A percentile compares a stretch with the other conserved stretches of the same genome.
phyloP scores from a whole-genome alignment of 202 grass and related monocot species.

The Panicum hallii region DNA sequence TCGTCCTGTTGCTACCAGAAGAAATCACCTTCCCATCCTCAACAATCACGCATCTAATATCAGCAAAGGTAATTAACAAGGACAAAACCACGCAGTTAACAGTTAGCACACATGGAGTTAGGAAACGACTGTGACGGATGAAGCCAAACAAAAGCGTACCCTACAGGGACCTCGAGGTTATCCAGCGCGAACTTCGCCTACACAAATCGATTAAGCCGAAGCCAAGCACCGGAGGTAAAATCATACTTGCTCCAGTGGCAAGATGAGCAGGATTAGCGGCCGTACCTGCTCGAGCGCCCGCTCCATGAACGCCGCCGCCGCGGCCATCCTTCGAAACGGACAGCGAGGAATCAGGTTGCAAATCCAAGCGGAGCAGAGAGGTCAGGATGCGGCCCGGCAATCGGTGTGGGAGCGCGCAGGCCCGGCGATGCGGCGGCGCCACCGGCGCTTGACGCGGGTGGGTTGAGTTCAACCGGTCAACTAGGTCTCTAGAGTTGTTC shows the following conservation, averaged over 20 bases:
- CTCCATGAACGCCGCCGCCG: conserved; percentile 61
- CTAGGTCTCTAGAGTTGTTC: not conserved
- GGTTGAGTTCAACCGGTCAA: not conserved
- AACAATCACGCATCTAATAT: conserved; percentile 81
- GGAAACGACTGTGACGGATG: not conserved
- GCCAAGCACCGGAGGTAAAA: conserved; percentile 1
- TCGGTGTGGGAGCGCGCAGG: not conserved
- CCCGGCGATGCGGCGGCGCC: not conserved
- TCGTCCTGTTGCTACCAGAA: conserved; percentile 80
- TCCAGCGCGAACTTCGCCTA: conserved; percentile 80
- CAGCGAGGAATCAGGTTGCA: not conserved
- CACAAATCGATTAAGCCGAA: conserved; percentile 38
- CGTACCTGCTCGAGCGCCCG: conserved; percentile 77
- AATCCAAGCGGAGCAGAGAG: not conserved
- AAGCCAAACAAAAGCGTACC: conserved; percentile 53
- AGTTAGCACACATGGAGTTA: conserved; percentile 19
- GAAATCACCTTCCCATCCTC: conserved; percentile 79
- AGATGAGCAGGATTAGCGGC: conserved; percentile 14
- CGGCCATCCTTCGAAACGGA: conserved; percentile 31
- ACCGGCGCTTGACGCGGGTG: not conserved
- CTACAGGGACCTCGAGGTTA: conserved; percentile 90
- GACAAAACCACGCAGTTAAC: conserved; percentile 18
- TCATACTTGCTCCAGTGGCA: not conserved
- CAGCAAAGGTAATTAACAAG: not conserved
- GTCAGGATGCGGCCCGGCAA: not conserved